These are phyloP conservation scores for Cudoniella acicularis DNA, from an alignment of 495 filamentous ascomycete species.

Conservation along the genomic window DNA sequence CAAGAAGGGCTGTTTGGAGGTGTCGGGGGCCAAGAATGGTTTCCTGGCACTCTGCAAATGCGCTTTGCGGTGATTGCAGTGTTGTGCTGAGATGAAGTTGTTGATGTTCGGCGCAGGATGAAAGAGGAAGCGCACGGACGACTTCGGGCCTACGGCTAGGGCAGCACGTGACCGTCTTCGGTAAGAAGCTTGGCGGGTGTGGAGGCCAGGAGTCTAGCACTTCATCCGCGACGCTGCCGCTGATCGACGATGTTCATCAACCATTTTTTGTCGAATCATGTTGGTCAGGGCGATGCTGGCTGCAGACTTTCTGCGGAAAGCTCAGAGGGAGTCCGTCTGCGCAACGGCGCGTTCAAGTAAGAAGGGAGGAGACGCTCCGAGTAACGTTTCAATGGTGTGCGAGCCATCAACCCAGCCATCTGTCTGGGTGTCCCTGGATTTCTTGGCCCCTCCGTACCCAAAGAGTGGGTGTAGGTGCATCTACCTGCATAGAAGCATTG, in stretches of 20 bases:
- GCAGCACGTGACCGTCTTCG: no score
- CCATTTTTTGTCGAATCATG: no score
- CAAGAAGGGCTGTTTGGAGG: neutral
- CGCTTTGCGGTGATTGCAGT: neutral
- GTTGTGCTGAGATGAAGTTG: neutral
- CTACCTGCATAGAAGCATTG: neutral
- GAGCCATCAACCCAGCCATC: neutral
- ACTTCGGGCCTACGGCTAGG: neutral
- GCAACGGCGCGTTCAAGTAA: no score
- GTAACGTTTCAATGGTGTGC: slow-evolving; percentile 12
- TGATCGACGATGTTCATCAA: no score
- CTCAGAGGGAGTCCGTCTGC: no score
- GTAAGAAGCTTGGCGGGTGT: no score
- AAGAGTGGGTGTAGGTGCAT: neutral
- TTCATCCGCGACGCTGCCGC: no score
- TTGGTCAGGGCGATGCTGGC: no score
- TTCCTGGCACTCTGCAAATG: neutral
- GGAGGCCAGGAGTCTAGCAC: no score
- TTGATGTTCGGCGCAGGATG: neutral
- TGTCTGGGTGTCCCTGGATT: neutral
- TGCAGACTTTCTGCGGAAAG: no score
- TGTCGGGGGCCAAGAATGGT: neutral
- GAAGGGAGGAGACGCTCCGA: neutral
- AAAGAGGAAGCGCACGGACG: neutral
- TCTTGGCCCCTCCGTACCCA: neutral